Conservation (phyloP, 1,284 basidiomycete genomes). For the Irpex rosettiformis region DNA sequence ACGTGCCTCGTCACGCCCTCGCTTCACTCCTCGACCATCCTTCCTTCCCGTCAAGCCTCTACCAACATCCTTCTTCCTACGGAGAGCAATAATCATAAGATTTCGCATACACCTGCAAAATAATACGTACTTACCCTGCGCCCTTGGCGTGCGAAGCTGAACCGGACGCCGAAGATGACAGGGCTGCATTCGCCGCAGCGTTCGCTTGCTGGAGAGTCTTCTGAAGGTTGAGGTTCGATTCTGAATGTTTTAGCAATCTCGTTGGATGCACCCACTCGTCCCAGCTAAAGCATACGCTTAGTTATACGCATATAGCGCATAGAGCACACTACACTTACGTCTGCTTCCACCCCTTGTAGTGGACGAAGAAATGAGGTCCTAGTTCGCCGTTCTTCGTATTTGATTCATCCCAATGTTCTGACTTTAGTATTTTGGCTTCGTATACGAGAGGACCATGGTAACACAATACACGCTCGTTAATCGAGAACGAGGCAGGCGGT, state of each 20-base stretch:
- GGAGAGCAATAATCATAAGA: not conserved
- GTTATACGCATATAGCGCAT: not conserved
- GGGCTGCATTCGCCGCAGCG: constrained; percentile 22
- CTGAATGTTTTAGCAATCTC: constrained; percentile 86
- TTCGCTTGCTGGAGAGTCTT: constrained; percentile 41
- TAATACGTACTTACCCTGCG: constrained; percentile 9
- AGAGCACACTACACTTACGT: constrained; percentile 58
- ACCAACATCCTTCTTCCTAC: constrained; percentile 16
- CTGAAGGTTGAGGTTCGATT: constrained; percentile 81
- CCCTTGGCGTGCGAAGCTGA: constrained; percentile 8
- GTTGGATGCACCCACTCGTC: constrained; percentile 94
- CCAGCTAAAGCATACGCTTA: constrained; percentile 60
- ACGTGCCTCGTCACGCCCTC: constrained; percentile 56
- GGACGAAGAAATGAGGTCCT: constrained; percentile 91
- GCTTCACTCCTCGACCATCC: constrained; percentile 57
- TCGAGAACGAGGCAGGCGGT: constrained; percentile 30
- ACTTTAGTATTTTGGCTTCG: constrained; percentile 90
- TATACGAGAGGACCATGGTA: constrained; percentile 95
- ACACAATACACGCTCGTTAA: constrained; percentile 84
- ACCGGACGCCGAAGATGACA: constrained; percentile 18
- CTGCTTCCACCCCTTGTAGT: constrained; percentile 99
- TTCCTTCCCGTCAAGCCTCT: constrained; percentile 27
- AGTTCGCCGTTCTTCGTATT: constrained; percentile 62
- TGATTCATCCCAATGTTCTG: constrained; percentile 71
- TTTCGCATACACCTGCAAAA: not conserved